Conservation (phyloP, 1,284 basidiomycete genomes). For the Thelephora terrestris region DNA sequence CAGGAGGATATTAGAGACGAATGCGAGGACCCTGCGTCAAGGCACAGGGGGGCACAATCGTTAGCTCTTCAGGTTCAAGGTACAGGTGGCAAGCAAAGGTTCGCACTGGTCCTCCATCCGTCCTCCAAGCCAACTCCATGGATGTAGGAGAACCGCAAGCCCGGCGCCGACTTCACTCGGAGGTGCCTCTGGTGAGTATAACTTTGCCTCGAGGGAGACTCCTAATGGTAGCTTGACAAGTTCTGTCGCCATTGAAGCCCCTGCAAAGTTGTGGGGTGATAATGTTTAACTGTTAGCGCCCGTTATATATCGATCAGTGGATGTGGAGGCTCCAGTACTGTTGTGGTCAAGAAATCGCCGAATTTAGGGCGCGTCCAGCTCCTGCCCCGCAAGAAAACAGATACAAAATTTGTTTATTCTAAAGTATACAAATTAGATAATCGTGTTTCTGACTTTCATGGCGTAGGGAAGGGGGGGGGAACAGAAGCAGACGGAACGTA, state of each 20-base stretch:
- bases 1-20: slow-evolving; percentile 24
- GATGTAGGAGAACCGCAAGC: slow-evolving; percentile 60
- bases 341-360: too few species aligned
- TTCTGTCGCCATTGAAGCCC: background rate
- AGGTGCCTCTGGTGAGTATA: slow-evolving; percentile 8
- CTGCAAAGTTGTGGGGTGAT: too few species aligned
- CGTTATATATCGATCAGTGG: too few species aligned
- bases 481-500: too few species aligned
- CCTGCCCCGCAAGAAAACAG: too few species aligned
- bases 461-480: too few species aligned
- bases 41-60: background rate
- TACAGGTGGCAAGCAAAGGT: background rate
- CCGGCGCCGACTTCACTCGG: slow-evolving; percentile 9
- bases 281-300: too few species aligned
- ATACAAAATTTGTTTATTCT: too few species aligned
- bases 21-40: slow-evolving; percentile 22
- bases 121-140: slow-evolving; percentile 74
- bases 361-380: too few species aligned
- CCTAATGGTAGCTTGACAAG: slow-evolving; percentile 14
- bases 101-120: slow-evolving; percentile 64
- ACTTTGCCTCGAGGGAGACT: slow-evolving; percentile 9
- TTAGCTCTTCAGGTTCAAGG: background rate
- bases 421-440: too few species aligned
- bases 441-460: too few species aligned
- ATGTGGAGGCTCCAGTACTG: too few species aligned